Conservation (phyloP, 306 rosid species). For the Cucurbita argyrosperma region DNA sequence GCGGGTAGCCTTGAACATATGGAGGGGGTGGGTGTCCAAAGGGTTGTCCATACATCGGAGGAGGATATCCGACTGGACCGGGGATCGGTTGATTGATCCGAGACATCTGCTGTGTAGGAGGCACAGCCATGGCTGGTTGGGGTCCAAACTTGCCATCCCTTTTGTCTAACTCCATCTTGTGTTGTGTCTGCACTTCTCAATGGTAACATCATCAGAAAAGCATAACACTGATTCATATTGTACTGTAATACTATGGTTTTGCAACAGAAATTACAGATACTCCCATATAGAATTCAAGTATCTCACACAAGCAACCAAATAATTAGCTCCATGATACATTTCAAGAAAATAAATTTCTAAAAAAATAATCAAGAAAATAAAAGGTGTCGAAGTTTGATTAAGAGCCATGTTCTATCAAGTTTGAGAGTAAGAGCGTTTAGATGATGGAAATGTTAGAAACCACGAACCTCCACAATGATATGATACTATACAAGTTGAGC, state of each 20-base stretch:
- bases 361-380: no score
- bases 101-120: constrained; percentile 54
- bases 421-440: neutral
- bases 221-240: neutral
- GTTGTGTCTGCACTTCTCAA: constrained; percentile 51
- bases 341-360: neutral
- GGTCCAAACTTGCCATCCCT: constrained; percentile 53
- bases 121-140: constrained; percentile 31
- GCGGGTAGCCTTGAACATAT: constrained; percentile 10
- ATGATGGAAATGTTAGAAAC: neutral
- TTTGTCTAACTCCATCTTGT: constrained; percentile 64
- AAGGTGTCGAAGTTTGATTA: neutral
- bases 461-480: no score
- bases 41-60: constrained; percentile 21
- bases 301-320: neutral
- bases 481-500: no score
- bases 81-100: constrained; percentile 39
- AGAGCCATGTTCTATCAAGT: no score
- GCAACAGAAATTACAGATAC: neutral
- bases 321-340: neutral
- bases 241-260: neutral
- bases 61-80: constrained; percentile 21
- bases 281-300: neutral
- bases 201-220: constrained; percentile 1
- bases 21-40: constrained; percentile 28